Conservation (phyloP, 1,139 yeast genomes). For the Geotrichum carabidarum region DNA sequence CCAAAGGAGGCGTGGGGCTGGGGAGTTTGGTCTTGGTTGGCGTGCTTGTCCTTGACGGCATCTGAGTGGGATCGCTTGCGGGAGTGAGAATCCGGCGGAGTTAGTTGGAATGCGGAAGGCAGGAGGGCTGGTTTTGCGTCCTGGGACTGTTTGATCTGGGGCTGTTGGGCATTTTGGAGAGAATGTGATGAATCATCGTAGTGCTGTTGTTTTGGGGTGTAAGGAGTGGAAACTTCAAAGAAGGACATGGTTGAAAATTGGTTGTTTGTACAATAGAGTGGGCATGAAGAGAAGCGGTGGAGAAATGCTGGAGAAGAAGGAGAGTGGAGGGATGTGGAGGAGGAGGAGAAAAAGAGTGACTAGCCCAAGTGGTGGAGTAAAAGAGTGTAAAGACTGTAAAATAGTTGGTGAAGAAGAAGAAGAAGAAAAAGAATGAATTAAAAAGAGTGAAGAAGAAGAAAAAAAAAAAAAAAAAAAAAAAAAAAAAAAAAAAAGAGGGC, state of each 20-base stretch:
- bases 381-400: background rate
- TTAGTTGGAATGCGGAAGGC: constrained; percentile 30
- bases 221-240: constrained; percentile 10
- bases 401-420: background rate
- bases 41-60: constrained; percentile 2
- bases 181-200: background rate
- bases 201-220: constrained; percentile 11
- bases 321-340: background rate
- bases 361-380: background rate
- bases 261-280: constrained; percentile 1
- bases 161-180: background rate
- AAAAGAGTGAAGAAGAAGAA: constrained; percentile 1
- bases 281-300: background rate
- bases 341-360: constrained; percentile 1
- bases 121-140: constrained; percentile 20
- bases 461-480: constrained; percentile 1
- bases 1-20: background rate
- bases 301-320: background rate
- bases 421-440: background rate
- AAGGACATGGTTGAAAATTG: constrained; percentile 3
- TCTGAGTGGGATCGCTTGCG: constrained; percentile 20
- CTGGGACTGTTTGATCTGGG: background rate
- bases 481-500: background rate
- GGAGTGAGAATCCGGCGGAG: constrained; percentile 31
- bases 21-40: background rate